phyloP scores from a whole-genome alignment of 305 asterid species.

The Ilex paraguariensis region DNA sequence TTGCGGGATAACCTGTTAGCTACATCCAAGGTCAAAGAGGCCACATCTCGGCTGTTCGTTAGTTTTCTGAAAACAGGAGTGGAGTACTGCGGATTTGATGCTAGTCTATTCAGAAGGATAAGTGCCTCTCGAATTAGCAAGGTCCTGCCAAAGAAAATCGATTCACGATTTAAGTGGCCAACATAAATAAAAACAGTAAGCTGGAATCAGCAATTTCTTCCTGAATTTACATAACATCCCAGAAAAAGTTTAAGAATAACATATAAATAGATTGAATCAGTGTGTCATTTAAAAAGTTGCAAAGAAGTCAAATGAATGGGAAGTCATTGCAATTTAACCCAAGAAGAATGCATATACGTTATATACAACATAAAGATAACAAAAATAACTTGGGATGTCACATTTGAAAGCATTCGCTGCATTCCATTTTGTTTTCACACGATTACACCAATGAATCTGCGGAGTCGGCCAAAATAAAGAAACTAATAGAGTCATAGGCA shows the following conservation, averaged over 20 bases:
- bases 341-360: too few species aligned
- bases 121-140: slow-evolving; percentile 81
- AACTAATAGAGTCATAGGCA: not conserved
- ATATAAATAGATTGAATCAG: too few species aligned
- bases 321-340: not conserved
- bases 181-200: not conserved
- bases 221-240: too few species aligned
- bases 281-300: not conserved
- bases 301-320: not conserved
- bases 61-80: slow-evolving; percentile 52
- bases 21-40: slow-evolving; percentile 54
- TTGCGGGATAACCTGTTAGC: slow-evolving; percentile 62
- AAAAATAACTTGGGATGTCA: too few species aligned
- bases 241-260: too few species aligned
- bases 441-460: too few species aligned
- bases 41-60: slow-evolving; percentile 52
- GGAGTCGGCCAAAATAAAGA: too few species aligned
- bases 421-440: too few species aligned
- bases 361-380: too few species aligned
- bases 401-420: too few species aligned
- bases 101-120: slow-evolving; percentile 77
- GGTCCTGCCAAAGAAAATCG: slow-evolving; percentile 40
- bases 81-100: slow-evolving; percentile 78
- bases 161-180: not conserved
- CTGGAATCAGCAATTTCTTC: too few species aligned